phyloP scores from a whole-genome alignment of 2,329 filamentous ascomycete species.

The Tolypocladium capitatum region DNA sequence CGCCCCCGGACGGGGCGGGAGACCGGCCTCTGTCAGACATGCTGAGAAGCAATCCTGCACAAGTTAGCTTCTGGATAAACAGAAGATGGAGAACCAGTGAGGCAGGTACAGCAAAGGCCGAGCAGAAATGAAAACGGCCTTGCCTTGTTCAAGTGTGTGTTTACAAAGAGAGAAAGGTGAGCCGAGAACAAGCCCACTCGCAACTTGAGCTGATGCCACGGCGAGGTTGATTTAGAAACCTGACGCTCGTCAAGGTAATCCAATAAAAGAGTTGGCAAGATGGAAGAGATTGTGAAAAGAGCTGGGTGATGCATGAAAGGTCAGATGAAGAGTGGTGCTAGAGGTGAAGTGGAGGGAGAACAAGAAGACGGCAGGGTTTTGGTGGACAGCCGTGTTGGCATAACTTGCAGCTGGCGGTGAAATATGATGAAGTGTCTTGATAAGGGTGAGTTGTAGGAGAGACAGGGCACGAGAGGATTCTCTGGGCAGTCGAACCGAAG shows the following conservation, averaged over 20 bases:
- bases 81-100: background rate
- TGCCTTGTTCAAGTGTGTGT: too few relatives aligned
- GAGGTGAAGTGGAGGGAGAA: background rate
- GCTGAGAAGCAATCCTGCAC: background rate
- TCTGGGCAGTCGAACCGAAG: background rate
- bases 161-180: too few relatives aligned
- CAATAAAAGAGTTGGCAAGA: too few relatives aligned
- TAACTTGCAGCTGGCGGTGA: background rate
- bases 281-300: too few relatives aligned
- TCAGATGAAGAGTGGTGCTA: background rate
- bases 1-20: slow-evolving; percentile 6
- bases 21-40: slow-evolving; percentile 22
- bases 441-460: background rate
- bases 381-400: background rate
- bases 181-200: too few relatives aligned
- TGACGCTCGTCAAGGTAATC: too few relatives aligned
- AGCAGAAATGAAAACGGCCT: background rate
- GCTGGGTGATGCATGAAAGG: background rate
- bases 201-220: too few relatives aligned
- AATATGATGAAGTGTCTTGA: background rate
- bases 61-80: background rate
- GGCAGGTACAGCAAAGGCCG: background rate
- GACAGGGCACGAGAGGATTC: background rate
- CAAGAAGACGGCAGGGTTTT: background rate
- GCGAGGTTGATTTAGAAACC: too few relatives aligned